Evolutionary conservation across 2,329 filamentous ascomycete species (phyloP), one percentile per base, ranked within the genome.

Genomic region (Curvularia lunata): DNA sequence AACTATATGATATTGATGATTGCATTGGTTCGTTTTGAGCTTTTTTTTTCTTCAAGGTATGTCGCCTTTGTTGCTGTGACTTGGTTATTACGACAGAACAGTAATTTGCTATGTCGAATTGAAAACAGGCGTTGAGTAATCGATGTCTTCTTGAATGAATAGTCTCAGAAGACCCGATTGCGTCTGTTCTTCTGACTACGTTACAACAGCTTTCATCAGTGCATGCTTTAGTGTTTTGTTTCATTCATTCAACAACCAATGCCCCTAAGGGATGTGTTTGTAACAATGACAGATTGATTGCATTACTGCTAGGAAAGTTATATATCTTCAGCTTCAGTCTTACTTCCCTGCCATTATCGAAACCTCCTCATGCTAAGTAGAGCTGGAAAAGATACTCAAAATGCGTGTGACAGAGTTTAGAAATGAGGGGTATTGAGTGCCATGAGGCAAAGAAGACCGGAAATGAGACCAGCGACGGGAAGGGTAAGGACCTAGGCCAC

Each of bases 341-440:
- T 18, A 10, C 3, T 10, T n/a, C 13, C 16, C 3, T 7, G 10
- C 2, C 9, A 2, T 6, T 43, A 5, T 4, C 3, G 16, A n/a
- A n/a, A 10, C 4, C 5, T 25, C 13, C 8, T 27, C 3, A 9
- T n/a, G n/a, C 3, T 3, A 3, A 4, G 4, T 5, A 2, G 5
- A 27, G 5, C 7, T n/a, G 18, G 8, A 16, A 5, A 2, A 9
- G 16, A 27, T 3, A 10, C 7, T 6, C 13, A 27, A 43, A 4
- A 13, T 5, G 21, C 13, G 2, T 9, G 3, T 1, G 7, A 25
- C 23, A 13, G 3, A 27, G 18, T 25, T 37, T 61, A 70, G 45
- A 72, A 75, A 47, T 78, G 75, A 49, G 78, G 79, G 5, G 78
- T 68, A 62, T 81, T 81, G 49, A 80, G 56, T 5, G 78, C 77